These are phyloP conservation scores for Cutaneotrichosporon spelunceum DNA, from an alignment of 1,284 basidiomycete genomes.

Conservation along the genomic window DNA sequence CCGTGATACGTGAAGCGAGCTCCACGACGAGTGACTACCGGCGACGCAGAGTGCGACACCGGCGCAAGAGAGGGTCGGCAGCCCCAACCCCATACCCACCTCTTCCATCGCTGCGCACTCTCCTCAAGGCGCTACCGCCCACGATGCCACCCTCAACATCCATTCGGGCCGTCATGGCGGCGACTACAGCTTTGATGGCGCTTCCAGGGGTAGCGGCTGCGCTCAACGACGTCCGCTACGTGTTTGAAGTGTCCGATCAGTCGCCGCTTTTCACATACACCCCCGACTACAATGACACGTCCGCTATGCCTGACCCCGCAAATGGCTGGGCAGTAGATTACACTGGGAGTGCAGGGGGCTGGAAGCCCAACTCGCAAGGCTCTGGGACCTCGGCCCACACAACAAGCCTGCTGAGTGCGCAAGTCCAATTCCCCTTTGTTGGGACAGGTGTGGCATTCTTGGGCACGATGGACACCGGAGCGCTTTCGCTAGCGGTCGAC, in stretches of 20 bases:
- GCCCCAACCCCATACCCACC: too few species aligned
- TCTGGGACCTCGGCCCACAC: background rate
- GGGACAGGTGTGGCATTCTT: background rate
- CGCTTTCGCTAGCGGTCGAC: background rate
- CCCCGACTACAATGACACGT: background rate
- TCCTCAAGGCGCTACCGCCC: background rate
- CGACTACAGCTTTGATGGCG: background rate
- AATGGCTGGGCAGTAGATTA: background rate
- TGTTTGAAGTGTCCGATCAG: background rate
- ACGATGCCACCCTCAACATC: background rate
- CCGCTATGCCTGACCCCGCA: background rate
- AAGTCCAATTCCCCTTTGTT: background rate
- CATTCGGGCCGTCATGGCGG: background rate
- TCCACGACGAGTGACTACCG: background rate
- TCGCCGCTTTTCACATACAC: background rate
- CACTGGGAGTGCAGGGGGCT: background rate
- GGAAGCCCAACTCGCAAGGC: background rate
- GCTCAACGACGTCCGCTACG: background rate
- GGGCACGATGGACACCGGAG: background rate
- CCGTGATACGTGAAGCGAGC: background rate
- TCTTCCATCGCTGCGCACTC: background rate
- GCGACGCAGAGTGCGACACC: background rate
- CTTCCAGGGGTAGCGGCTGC: background rate
- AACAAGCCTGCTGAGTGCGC: background rate
- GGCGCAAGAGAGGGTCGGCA: background rate